Percentiles rank a stretch among this genome's conserved stretches.
phyloP scores from a whole-genome alignment of 1,139 yeast species.

The Yamadazyma spencermartinsiae region DNA sequence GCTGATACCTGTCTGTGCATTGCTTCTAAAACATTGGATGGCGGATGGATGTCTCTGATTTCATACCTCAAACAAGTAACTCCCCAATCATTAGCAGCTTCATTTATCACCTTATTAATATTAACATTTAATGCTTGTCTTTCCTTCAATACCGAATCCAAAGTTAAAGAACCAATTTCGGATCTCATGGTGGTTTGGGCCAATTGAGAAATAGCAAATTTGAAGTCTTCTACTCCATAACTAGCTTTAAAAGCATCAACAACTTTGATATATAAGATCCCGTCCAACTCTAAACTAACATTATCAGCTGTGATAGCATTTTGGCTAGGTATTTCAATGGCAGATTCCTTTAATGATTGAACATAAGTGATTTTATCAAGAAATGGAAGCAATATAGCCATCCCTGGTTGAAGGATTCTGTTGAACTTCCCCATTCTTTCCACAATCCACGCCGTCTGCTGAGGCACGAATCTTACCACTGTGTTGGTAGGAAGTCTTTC shows the following conservation, averaged over 20 bases:
- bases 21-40: slow-evolving; percentile 81
- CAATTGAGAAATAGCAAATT: slow-evolving; percentile 79
- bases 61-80: slow-evolving; percentile 82
- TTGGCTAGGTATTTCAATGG: slow-evolving; percentile 81
- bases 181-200: slow-evolving; percentile 92
- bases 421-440: slow-evolving; percentile 90
- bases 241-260: slow-evolving; percentile 83
- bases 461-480: slow-evolving; percentile 77
- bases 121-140: slow-evolving; percentile 70
- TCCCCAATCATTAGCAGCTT: slow-evolving; percentile 88
- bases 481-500: slow-evolving; percentile 74
- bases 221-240: slow-evolving; percentile 87
- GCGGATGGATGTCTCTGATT: slow-evolving; percentile 87
- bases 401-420: slow-evolving; percentile 73
- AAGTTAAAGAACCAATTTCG: slow-evolving; percentile 79
- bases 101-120: slow-evolving; percentile 78
- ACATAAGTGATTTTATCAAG: slow-evolving; percentile 78
- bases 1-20: slow-evolving; percentile 91
- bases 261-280: slow-evolving; percentile 75
- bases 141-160: slow-evolving; percentile 77
- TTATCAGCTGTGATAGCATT: slow-evolving; percentile 86
- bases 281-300: slow-evolving; percentile 82
- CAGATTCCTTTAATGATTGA: slow-evolving; percentile 78
- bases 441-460: slow-evolving; percentile 88
- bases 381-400: slow-evolving; percentile 70